phyloP scores from a whole-genome alignment of 495 filamentous ascomycete genomes.

The Delitschia confertaspora region DNA sequence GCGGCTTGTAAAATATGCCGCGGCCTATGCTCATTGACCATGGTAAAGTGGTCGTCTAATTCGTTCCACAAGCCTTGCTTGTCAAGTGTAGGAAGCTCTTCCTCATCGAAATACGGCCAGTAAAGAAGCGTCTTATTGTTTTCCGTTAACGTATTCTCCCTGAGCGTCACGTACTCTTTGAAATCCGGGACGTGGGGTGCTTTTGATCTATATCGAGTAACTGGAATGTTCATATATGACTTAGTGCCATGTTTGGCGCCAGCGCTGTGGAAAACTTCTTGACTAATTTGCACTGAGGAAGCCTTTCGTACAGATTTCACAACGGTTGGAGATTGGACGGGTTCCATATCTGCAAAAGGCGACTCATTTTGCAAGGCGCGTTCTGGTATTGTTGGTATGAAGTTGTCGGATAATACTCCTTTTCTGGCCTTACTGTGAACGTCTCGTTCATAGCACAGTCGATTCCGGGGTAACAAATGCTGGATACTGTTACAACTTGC shows the following conservation, averaged over 20 bases:
- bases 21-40: slow-evolving; percentile 5
- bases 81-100: slow-evolving; percentile 10
- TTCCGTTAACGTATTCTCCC: slow-evolving; percentile 25
- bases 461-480: slow-evolving; percentile 7
- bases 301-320: neutral
- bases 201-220: slow-evolving; percentile 5
- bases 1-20: neutral
- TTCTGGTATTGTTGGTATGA: neutral
- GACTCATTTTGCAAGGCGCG: slow-evolving; percentile 1
- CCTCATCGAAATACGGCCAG: slow-evolving; percentile 32
- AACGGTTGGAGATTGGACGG: slow-evolving; percentile 7
- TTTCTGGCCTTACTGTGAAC: neutral
- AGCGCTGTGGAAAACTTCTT: neutral
- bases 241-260: neutral
- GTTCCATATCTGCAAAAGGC: slow-evolving; percentile 14
- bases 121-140: slow-evolving; percentile 27
- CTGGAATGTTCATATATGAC: slow-evolving; percentile 2
- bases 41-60: slow-evolving; percentile 6
- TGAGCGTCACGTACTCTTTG: slow-evolving; percentile 11
- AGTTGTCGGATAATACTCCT: neutral
- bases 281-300: neutral
- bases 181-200: slow-evolving; percentile 11
- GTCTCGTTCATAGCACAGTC: slow-evolving; percentile 9
- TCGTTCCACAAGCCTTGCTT: slow-evolving; percentile 5
- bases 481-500: neutral